Conservation (phyloP, 139 green algal species). For the Chlamydomonas asymmetrica region DNA sequence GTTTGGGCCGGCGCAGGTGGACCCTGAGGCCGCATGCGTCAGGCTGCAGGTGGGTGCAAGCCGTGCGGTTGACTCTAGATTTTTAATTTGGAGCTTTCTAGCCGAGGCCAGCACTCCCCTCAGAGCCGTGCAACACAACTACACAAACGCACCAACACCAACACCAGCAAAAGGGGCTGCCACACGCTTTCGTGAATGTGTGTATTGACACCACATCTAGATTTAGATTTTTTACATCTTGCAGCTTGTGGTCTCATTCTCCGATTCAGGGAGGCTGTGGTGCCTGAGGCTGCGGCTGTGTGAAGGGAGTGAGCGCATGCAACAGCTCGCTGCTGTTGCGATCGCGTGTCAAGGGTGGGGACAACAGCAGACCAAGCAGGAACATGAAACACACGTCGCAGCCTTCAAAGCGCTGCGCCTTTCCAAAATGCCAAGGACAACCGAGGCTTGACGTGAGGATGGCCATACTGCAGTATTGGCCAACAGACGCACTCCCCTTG, state of each 20-base stretch:
- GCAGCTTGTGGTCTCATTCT: too few relatives aligned
- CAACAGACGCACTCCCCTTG: too few relatives aligned
- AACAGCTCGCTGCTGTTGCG: too few relatives aligned
- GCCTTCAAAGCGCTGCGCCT: too few relatives aligned
- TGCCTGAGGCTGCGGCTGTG: too few relatives aligned
- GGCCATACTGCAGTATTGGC: neutral
- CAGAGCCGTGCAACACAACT: neutral
- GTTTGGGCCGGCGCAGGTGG: constrained; percentile 69
- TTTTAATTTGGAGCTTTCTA: neutral
- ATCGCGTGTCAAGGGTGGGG: neutral
- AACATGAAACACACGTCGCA: too few relatives aligned
- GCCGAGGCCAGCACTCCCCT: neutral
- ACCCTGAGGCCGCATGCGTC: constrained; percentile 25
- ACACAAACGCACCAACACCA: too few relatives aligned
- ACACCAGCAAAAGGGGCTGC: neutral
- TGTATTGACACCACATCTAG: neutral
- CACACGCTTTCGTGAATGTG: neutral
- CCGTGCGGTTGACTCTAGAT: neutral
- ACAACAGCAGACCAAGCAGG: neutral
- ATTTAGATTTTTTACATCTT: too few relatives aligned
- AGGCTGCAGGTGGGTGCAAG: constrained; percentile 11
- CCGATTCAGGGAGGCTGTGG: too few relatives aligned
- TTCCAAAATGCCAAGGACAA: too few relatives aligned
- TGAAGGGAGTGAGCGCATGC: too few relatives aligned
- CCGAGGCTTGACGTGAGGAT: too few relatives aligned